Conservation (phyloP, 139 green algal species). For the Ettlia oleoabundans region DNA sequence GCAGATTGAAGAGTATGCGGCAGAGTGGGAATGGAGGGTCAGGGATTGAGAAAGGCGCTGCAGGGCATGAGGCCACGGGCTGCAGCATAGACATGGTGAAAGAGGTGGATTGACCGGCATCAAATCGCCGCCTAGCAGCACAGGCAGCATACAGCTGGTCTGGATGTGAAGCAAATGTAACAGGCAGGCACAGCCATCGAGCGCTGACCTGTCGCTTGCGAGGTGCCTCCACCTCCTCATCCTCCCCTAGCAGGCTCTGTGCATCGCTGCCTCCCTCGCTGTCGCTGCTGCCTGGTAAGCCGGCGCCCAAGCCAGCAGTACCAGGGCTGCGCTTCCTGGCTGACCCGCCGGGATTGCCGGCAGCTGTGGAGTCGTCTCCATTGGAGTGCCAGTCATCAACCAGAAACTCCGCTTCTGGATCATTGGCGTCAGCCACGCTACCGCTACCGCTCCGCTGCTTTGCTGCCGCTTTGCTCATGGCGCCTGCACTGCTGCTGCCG, state of each 20-base stretch:
- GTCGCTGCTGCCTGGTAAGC: conserved; percentile 33
- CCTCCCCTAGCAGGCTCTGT: conserved; percentile 8
- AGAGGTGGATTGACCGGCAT: too few species aligned
- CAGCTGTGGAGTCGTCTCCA: neutral
- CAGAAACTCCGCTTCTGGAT: conserved; percentile 32
- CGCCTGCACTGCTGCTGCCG: neutral
- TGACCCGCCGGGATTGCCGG: neutral
- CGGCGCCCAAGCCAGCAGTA: neutral
- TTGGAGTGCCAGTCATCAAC: conserved; percentile 27
- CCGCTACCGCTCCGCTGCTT: too few species aligned
- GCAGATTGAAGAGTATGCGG: conserved; percentile 11
- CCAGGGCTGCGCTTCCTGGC: neutral
- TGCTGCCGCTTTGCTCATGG: neutral
- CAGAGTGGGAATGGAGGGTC: neutral
- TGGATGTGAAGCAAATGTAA: neutral
- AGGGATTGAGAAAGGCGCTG: neutral
- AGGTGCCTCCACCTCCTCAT: conserved; percentile 8
- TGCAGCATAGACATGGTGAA: too few species aligned
- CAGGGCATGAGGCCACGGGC: neutral
- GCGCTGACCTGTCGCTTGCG: conserved; percentile 37
- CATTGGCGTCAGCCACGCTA: too few species aligned
- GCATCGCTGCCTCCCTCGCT: conserved; percentile 19
- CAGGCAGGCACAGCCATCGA: neutral
- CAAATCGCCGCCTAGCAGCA: too few species aligned
- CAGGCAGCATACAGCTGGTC: neutral